Percentiles rank a stretch among this genome's conserved stretches.
phyloP scores from a whole-genome alignment of 140 eudicot genomes.

The Senecio squalidus region DNA sequence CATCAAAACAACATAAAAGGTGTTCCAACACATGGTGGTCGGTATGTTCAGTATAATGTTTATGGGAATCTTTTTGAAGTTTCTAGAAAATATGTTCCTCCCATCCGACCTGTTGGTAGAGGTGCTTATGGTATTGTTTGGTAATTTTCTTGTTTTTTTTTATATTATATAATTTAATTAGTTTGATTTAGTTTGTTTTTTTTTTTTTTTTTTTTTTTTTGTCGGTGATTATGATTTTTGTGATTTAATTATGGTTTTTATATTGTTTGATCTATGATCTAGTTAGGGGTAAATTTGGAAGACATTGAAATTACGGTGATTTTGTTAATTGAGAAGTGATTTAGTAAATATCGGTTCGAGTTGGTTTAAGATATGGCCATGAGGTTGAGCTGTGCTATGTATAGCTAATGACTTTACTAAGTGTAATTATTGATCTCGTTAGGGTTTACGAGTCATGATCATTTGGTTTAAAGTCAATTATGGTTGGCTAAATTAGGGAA shows the following conservation, averaged over 20 bases:
- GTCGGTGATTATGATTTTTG: neutral
- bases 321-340: neutral
- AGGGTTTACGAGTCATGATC: too few species aligned
- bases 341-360: too few species aligned
- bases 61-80: constrained; percentile 71
- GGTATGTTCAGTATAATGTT: constrained; percentile 62
- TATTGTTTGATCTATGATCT: neutral
- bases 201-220: neutral
- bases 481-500: too few species aligned
- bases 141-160: constrained; percentile 23
- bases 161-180: neutral
- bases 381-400: too few species aligned
- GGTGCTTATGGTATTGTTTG: constrained; percentile 92
- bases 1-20: constrained; percentile 32
- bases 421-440: neutral
- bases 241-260: neutral
- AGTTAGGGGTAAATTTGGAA: neutral
- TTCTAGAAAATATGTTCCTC: constrained; percentile 67
- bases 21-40: constrained; percentile 52
- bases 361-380: too few species aligned
- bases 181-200: neutral
- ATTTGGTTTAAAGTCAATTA: too few species aligned
- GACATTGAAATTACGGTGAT: neutral
- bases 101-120: constrained; percentile 69
- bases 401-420: neutral